phyloP scores from a whole-genome alignment of 495 filamentous ascomycete genomes.

The Hypoxylon lienhwacheense region DNA sequence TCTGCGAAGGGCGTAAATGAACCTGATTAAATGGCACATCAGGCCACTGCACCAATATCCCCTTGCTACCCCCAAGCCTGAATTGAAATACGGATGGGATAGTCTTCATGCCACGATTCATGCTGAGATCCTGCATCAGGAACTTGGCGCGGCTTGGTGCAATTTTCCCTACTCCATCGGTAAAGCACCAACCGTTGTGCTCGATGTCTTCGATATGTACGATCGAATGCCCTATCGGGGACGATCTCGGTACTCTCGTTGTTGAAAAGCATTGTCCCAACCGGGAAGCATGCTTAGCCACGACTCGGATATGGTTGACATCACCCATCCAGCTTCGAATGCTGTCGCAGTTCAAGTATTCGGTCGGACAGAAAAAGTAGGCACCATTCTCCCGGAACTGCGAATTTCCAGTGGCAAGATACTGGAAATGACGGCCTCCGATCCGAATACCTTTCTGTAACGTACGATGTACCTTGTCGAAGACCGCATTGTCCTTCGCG shows the following conservation, averaged over 20 bases:
- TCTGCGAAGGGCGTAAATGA: conserved; percentile 77
- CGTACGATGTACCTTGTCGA: conserved; percentile 69
- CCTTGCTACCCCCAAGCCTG: conserved; percentile 88
- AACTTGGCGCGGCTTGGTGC: conserved; percentile 73
- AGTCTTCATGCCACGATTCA: conserved; percentile 48
- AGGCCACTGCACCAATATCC: conserved; percentile 73
- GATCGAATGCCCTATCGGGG: conserved; percentile 38
- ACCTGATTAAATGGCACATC: conserved; percentile 63
- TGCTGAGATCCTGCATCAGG: conserved; percentile 63
- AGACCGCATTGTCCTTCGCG: conserved; percentile 67
- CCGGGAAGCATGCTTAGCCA: conserved; percentile 85
- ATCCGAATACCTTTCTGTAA: conserved; percentile 79
- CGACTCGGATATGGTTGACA: conserved; percentile 72
- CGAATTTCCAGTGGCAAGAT: conserved; percentile 93
- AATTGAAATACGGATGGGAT: conserved; percentile 88
- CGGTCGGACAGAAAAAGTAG: conserved; percentile 77
- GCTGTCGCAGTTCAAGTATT: conserved; percentile 62
- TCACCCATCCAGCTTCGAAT: conserved; percentile 93
- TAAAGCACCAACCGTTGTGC: conserved; percentile 69
- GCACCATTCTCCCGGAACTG: conserved; percentile 92
- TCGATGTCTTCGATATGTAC: conserved; percentile 64
- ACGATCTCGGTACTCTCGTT: conserved; percentile 61
- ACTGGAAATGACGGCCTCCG: conserved; percentile 79
- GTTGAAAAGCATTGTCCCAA: conserved; percentile 96
- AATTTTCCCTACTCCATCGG: conserved; percentile 94